Percentiles rank a stretch among this genome's conserved stretches.
Evolutionary conservation across 345 rosid genomes (phyloP).

Genomic region (Physaria fendleri): DNA sequence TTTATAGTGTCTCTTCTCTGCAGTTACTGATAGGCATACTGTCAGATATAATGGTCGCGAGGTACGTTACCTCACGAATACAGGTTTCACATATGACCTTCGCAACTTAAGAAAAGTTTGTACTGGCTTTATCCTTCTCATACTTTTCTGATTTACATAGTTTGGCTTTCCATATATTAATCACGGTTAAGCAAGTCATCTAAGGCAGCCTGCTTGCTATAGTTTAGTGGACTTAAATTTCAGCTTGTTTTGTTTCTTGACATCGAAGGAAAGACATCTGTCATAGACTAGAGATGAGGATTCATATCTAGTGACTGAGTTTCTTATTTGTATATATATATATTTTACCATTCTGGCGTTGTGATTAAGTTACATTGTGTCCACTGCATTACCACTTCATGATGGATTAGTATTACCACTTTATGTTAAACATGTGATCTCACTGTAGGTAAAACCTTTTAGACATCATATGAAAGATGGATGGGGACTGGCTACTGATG

Average conservation of each 20-base stretch:
- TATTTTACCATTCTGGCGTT: background rate
- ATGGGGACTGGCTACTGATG: constrained; percentile 96
- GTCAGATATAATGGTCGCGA: constrained; percentile 52
- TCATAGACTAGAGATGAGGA: background rate
- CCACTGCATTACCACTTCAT: background rate
- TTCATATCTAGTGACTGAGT: background rate
- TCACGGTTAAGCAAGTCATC: background rate
- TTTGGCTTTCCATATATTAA: background rate
- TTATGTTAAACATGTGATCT: background rate
- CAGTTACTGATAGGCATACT: constrained; percentile 47
- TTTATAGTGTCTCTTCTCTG: constrained; percentile 15
- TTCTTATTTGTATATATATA: background rate
- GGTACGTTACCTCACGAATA: constrained; percentile 63
- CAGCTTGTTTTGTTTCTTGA: background rate
- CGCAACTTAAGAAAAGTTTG: constrained; percentile 71
- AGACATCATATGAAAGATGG: constrained; percentile 88
- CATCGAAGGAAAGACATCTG: background rate
- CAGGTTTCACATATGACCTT: constrained; percentile 86
- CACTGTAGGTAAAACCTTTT: constrained; percentile 58
- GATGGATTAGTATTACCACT: background rate
- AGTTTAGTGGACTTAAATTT: background rate
- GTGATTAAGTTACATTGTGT: background rate
- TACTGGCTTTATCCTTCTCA: constrained; percentile 27
- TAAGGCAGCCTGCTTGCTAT: background rate
- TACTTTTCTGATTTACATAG: background rate